A percentile compares a stretch with the other conserved stretches of the same genome.
Evolutionary conservation across 2,329 filamentous ascomycete genomes (phyloP).

Genomic region (Corniculantispora saksenae): DNA sequence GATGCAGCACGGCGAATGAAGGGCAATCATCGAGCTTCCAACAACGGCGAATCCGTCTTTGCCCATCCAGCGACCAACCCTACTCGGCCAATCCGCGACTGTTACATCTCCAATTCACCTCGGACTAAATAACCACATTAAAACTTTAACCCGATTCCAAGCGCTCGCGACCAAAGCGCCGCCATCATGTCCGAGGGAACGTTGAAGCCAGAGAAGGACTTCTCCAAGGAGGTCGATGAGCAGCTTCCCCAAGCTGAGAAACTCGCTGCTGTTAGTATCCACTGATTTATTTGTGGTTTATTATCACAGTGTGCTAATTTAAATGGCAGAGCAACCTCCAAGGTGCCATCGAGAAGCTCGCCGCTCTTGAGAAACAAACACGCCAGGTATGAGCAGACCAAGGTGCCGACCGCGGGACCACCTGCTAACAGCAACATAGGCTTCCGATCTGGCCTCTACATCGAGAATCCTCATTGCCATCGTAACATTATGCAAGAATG

Average conservation of each 20-base stretch:
- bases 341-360: constrained; percentile 89
- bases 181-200: constrained; percentile 74
- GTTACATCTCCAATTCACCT: neutral
- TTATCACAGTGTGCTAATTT: neutral
- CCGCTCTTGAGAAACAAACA: constrained; percentile 91
- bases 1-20: constrained; percentile 3
- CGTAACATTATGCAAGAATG: constrained; percentile 91
- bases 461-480: constrained; percentile 85
- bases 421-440: constrained; percentile 52
- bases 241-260: constrained; percentile 87
- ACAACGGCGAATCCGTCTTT: constrained; percentile 1
- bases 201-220: constrained; percentile 98
- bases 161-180: constrained; percentile 18
- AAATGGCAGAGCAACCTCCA: constrained; percentile 68
- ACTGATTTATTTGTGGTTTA: constrained; percentile 20
- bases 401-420: neutral
- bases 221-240: constrained; percentile 91
- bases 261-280: constrained; percentile 75
- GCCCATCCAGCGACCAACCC: neutral
- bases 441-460: constrained; percentile 93
- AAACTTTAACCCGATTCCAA: neutral
- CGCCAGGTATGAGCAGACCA: constrained; percentile 71
- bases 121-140: neutral
- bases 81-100: neutral
- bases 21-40: constrained; percentile 17